Conservation (phyloP, 768 basidiomycete species). For the Boletus edulis region DNA sequence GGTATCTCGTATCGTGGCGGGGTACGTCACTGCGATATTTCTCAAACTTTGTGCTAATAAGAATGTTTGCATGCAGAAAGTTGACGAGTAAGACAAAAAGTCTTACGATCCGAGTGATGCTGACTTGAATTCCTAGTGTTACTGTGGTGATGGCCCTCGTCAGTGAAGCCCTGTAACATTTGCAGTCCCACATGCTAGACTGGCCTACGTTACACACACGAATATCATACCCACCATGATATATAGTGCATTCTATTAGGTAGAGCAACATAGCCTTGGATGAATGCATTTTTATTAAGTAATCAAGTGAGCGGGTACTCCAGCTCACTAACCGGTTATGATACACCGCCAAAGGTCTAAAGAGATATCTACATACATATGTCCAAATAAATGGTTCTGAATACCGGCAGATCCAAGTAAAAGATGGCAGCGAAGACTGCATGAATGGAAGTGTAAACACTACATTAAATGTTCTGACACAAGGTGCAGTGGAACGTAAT, state of each 20-base stretch:
- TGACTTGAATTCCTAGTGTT: slow-evolving; percentile 44
- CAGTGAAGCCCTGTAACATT: slow-evolving; percentile 51
- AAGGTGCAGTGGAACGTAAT: slow-evolving; percentile 79
- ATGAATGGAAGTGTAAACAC: slow-evolving; percentile 1
- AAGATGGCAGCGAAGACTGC: slow-evolving; percentile 3
- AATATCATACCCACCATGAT: not conserved
- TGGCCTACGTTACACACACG: not conserved
- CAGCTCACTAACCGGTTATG: slow-evolving; percentile 24
- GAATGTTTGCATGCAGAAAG: slow-evolving; percentile 49
- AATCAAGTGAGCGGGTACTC: not conserved
- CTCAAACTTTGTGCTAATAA: slow-evolving; percentile 4
- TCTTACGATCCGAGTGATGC: not conserved
- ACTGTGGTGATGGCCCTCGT: slow-evolving; percentile 70
- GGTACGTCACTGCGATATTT: slow-evolving; percentile 45
- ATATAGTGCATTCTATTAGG: too few species aligned
- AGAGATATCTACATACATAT: slow-evolving; percentile 19
- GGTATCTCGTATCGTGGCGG: slow-evolving; percentile 69
- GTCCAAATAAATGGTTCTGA: slow-evolving; percentile 21
- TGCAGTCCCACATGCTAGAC: not conserved
- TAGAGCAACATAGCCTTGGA: too few species aligned
- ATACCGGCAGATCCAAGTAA: slow-evolving; percentile 17
- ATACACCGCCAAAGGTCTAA: slow-evolving; percentile 26
- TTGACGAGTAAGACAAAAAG: slow-evolving; percentile 63
- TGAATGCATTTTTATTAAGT: too few species aligned
- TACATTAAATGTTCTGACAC: slow-evolving; percentile 78